A percentile compares a stretch with the other conserved stretches of the same genome.
Conservation (phyloP, 768 basidiomycete species). For the Macrolepiota dolichaula region DNA sequence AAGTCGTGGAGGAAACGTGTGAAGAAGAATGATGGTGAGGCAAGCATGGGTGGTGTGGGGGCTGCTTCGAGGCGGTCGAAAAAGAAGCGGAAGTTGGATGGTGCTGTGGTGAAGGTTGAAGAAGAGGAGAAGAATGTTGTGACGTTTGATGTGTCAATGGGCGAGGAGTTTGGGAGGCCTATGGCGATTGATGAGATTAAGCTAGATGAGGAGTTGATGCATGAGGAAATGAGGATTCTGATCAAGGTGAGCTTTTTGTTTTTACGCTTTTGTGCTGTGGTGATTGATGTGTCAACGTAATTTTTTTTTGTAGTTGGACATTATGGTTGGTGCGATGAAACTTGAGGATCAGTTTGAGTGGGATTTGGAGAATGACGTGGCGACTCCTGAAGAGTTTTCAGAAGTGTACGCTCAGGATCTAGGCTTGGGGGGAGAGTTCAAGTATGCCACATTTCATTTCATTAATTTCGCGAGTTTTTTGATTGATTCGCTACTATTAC, state of each 20-base stretch:
- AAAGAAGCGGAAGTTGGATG: slow-evolving; percentile 22
- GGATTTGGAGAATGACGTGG: slow-evolving; percentile 80
- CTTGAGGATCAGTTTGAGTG: slow-evolving; percentile 97
- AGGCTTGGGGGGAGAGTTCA: slow-evolving; percentile 90
- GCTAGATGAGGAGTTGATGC: slow-evolving; percentile 59
- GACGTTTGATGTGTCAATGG: slow-evolving; percentile 20
- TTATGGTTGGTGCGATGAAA: slow-evolving; percentile 90
- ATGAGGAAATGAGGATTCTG: slow-evolving; percentile 88
- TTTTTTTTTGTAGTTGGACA: slow-evolving; percentile 67
- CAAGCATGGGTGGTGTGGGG: slow-evolving; percentile 8
- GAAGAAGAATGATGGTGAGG: slow-evolving; percentile 24
- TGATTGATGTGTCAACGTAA: slow-evolving; percentile 2
- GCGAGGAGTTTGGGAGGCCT: slow-evolving; percentile 28
- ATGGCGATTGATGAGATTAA: slow-evolving; percentile 60
- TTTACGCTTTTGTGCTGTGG: not conserved
- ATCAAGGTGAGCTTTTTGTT: slow-evolving; percentile 63
- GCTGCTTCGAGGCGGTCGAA: slow-evolving; percentile 10
- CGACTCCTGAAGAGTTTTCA: slow-evolving; percentile 91
- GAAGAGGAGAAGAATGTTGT: slow-evolving; percentile 17
- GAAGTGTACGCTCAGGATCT: slow-evolving; percentile 83
- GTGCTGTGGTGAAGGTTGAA: slow-evolving; percentile 15
- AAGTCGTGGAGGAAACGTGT: slow-evolving; percentile 63
- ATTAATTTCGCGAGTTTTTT: not conserved
- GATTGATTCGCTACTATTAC: slow-evolving; percentile 4
- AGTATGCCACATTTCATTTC: slow-evolving; percentile 43